Conservation (phyloP, 202 grass and related monocot genomes). For the Dendrocalamus latiflorus region DNA sequence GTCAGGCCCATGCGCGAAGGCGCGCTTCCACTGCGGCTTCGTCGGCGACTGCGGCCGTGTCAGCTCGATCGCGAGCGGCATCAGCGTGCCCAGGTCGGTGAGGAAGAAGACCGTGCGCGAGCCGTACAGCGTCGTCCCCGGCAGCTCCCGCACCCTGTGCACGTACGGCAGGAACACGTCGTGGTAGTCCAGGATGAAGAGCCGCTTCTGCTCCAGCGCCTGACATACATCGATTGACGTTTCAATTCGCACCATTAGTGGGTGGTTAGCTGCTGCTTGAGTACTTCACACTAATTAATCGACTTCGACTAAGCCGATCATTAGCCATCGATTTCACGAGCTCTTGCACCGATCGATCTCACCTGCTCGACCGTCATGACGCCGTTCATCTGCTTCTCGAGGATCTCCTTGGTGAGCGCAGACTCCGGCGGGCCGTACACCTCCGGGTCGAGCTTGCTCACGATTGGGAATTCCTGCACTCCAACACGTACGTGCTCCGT, state of each 20-base stretch:
- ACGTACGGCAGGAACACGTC: conserved; percentile 80
- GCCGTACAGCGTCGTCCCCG: conserved; percentile 47
- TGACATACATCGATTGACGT: no score
- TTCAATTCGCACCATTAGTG: no score
- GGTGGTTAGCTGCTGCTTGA: no score
- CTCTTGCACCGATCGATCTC: no score
- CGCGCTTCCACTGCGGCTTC: conserved; percentile 53
- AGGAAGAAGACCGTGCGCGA: conserved; percentile 84
- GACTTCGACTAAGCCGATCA: no score
- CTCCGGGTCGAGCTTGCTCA: conserved; percentile 72
- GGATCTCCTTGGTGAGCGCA: conserved; percentile 48
- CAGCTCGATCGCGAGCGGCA: conserved; percentile 78
- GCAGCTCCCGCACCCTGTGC: conserved; percentile 49
- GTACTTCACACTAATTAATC: no score
- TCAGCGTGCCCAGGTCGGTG: conserved; percentile 43
- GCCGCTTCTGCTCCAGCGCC: conserved; percentile 50
- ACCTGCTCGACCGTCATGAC: conserved; percentile 44
- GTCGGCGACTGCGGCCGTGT: conserved; percentile 62
- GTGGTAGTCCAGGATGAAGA: conserved; percentile 89
- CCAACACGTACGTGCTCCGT: no score
- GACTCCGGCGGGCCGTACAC: conserved; percentile 73
- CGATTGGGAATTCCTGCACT: conserved; percentile 65
- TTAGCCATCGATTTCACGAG: no score
- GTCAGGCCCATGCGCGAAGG: conserved; percentile 45
- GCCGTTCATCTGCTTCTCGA: conserved; percentile 56